These are phyloP conservation scores for Salvia rosmarinus DNA, from an alignment of 257 asterid genomes.

Conservation along the genomic window DNA sequence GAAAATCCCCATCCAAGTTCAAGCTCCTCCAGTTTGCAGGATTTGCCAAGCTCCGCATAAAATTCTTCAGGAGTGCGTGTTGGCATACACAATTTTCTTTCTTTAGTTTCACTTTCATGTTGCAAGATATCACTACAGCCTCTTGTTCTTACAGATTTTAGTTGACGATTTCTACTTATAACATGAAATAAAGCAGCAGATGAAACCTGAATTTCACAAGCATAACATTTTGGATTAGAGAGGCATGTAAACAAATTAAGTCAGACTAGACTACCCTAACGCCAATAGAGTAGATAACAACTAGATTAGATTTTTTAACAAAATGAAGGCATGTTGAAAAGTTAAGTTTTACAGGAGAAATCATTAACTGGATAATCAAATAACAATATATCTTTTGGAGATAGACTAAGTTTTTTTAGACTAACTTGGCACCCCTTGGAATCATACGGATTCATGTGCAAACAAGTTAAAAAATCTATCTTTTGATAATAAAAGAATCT, in stretches of 20 bases:
- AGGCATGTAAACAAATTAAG: slow-evolving; percentile 11
- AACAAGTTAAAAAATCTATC: neutral
- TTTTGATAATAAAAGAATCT: neutral
- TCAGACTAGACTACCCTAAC: neutral
- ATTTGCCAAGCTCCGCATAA: slow-evolving; percentile 56
- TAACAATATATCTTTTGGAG: neutral
- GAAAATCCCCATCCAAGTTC: slow-evolving; percentile 94
- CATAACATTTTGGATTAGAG: slow-evolving; percentile 25
- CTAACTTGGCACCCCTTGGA: neutral
- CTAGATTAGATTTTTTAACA: slow-evolving; percentile 9
- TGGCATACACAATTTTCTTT: slow-evolving; percentile 32
- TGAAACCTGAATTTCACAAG: slow-evolving; percentile 62
- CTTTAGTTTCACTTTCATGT: slow-evolving; percentile 41
- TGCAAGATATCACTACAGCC: slow-evolving; percentile 64
- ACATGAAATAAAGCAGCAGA: slow-evolving; percentile 58
- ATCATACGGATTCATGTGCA: neutral
- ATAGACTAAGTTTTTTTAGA: slow-evolving; percentile 12
- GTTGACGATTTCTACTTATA: slow-evolving; percentile 55
- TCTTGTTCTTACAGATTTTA: slow-evolving; percentile 67
- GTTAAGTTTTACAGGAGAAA: too few species aligned
- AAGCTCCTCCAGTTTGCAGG: slow-evolving; percentile 70
- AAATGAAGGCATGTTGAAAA: too few species aligned
- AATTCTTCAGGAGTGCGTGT: slow-evolving; percentile 43
- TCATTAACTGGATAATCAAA: too few species aligned
- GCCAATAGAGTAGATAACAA: slow-evolving; percentile 27